Percentiles rank a stretch among this genome's conserved stretches.
Conservation (phyloP, 108 stramenopile genomes). For the Discostella stelligeroides region DNA sequence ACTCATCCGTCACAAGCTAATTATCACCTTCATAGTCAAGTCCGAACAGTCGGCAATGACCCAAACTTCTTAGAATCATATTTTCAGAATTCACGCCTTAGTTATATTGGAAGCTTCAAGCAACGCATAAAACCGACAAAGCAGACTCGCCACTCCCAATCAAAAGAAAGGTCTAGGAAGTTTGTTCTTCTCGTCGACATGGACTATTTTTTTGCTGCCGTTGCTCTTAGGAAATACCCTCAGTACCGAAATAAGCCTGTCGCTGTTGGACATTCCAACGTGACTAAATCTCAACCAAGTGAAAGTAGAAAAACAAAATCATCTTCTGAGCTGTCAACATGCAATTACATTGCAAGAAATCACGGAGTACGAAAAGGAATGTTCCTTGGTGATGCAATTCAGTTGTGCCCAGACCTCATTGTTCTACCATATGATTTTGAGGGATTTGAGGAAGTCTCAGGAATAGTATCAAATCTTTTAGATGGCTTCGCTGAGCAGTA, state of each 20-base stretch:
- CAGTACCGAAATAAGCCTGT: slow-evolving; percentile 83
- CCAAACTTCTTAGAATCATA: slow-evolving; percentile 80
- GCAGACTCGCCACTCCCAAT: slow-evolving; percentile 9
- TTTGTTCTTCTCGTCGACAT: slow-evolving; percentile 94
- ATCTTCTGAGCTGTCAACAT: slow-evolving; percentile 89
- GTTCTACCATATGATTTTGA: slow-evolving; percentile 92
- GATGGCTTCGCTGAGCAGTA: slow-evolving; percentile 56
- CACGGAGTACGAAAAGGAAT: slow-evolving; percentile 91
- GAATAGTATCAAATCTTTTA: slow-evolving; percentile 77
- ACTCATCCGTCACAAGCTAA: slow-evolving; percentile 34
- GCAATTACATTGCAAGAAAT: slow-evolving; percentile 92
- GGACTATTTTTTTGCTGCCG: slow-evolving; percentile 96
- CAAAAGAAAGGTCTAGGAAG: slow-evolving; percentile 47
- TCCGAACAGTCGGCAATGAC: slow-evolving; percentile 71
- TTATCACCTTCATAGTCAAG: slow-evolving; percentile 36
- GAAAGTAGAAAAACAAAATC: slow-evolving; percentile 50
- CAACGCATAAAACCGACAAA: slow-evolving; percentile 46
- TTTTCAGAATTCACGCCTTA: slow-evolving; percentile 67
- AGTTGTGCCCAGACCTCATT: slow-evolving; percentile 86
- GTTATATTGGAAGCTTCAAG: slow-evolving; percentile 84
- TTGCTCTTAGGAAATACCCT: slow-evolving; percentile 83
- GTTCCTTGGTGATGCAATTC: slow-evolving; percentile 86
- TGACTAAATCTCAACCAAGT: slow-evolving; percentile 14
- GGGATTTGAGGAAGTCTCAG: slow-evolving; percentile 83
- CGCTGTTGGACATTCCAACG: slow-evolving; percentile 84